Evolutionary conservation across 208 protist genomes (phyloP), one percentile per base, ranked within the genome.

Genomic region (Crithidia mellificae): DNA sequence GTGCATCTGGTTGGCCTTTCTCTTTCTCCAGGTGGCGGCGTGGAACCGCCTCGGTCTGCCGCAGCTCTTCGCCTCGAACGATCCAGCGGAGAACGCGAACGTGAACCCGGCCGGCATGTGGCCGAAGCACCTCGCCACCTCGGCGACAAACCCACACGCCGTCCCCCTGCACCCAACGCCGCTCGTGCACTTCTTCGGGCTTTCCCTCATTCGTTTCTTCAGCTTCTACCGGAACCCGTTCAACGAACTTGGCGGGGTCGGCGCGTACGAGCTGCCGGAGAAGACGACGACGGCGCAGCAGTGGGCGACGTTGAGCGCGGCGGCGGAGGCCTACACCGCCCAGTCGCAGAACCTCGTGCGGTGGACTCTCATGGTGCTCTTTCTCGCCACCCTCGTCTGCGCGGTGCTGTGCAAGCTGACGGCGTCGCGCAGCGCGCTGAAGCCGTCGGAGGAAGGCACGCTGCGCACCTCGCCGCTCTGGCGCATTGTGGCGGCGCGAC

Each of bases 391-490:
- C 11, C 29, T 86, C 6, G 12, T 70, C 12, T 76, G 30, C 44
- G 50, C 63, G 1, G 55, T 85, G 14, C 24, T 83, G 25, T 87
- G 77, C 46, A 91, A 91, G 65, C 25, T 86, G 15, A 38, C 77
- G 20, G 74, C 72, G 0, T 67, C 68, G 54, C 69, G 74, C 9
- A 81, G 65, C 25, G 65, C 80, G 8, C 29, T 81, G 55, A 52
- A 53, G 34, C 25, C 19, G 22, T 68, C 65, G 11, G 68, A 75
- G 64, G 76, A 83, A 20, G 80, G 71, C 20, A 66, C 51, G 14
- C 57, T 84, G 65, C 58, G 63, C 34, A 78, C 29, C 20, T 87
- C 89, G 2, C 84, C 85, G 47, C 49, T 94, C 14, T 91, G 86
- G 86, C 59, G 66, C 51, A 84, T 94, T 32, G 15, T 88, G 20